phyloP scores from a whole-genome alignment of 2,329 filamentous ascomycete genomes.

The Lasiodiplodia sp. region DNA sequence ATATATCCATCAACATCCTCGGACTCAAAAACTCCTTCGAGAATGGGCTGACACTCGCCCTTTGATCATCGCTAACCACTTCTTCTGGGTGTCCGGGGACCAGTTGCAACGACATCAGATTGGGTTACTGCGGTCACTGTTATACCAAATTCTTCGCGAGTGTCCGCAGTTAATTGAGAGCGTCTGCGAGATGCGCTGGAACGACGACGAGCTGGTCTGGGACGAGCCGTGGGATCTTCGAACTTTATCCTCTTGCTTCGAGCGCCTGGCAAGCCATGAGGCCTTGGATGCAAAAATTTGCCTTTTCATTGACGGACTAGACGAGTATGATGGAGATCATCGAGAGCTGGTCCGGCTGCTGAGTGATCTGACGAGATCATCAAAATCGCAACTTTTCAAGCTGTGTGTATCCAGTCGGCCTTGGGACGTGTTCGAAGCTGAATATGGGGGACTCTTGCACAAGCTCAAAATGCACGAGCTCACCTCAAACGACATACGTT shows the following conservation, averaged over 20 bases:
- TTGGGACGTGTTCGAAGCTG: slow-evolving; percentile 27
- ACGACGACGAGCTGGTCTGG: neutral
- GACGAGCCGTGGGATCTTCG: neutral
- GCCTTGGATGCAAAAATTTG: slow-evolving; percentile 1
- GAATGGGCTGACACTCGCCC: slow-evolving; percentile 33
- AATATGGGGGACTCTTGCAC: slow-evolving; percentile 26
- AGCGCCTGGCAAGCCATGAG: neutral
- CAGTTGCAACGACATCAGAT: slow-evolving; percentile 37
- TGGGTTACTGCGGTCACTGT: slow-evolving; percentile 38
- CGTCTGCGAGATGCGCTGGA: neutral
- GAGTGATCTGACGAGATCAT: neutral
- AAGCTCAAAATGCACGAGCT: slow-evolving; percentile 35
- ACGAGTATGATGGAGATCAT: slow-evolving; percentile 33
- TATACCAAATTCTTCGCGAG: slow-evolving; percentile 33
- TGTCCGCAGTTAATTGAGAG: neutral
- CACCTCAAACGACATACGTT: neutral
- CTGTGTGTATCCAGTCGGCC: slow-evolving; percentile 33
- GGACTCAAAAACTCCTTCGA: slow-evolving; percentile 32
- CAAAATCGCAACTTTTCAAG: slow-evolving; percentile 33
- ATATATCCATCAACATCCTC: slow-evolving; percentile 34
- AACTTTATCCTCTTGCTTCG: neutral
- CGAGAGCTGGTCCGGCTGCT: neutral
- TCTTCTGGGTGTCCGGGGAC: slow-evolving; percentile 43
- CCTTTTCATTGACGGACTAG: slow-evolving; percentile 37
- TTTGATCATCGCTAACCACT: slow-evolving; percentile 36